Conservation (phyloP, 2,329 filamentous ascomycete species). For the Westerdykella sp. region DNA sequence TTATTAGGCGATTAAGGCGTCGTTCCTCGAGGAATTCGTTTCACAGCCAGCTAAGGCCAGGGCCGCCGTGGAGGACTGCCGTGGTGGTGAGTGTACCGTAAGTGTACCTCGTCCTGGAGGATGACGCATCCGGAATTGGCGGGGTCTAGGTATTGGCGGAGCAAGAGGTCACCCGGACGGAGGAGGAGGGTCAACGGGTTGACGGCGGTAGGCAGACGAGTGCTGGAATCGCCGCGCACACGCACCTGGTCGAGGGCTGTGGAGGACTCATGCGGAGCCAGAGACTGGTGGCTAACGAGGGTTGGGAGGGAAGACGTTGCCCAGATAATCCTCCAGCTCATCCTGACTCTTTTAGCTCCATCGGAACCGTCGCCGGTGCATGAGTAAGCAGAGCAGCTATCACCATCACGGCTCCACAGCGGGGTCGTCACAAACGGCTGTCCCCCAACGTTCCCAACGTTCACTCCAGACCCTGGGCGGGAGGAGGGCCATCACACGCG, state of each 20-base stretch:
- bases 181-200: neutral
- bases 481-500: no score
- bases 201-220: neutral
- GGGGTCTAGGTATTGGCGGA: conserved; percentile 15
- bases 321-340: no score
- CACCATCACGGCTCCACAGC: no score
- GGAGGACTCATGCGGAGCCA: neutral
- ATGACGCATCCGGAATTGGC: conserved; percentile 26
- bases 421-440: no score
- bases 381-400: no score
- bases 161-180: conserved; percentile 10
- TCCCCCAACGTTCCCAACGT: no score
- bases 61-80: conserved; percentile 6
- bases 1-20: conserved; percentile 3
- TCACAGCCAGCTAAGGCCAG: no score
- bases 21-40: neutral
- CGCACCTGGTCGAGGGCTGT: no score
- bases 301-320: no score
- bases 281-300: neutral
- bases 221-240: neutral
- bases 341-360: no score
- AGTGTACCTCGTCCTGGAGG: conserved; percentile 22
- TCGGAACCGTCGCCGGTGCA: no score
- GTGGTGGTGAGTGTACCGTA: conserved; percentile 7
- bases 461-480: no score